Base-by-base conservation (phyloP, 2,329 filamentous ascomycete genomes). In the Sphaerulina musiva region DNA sequence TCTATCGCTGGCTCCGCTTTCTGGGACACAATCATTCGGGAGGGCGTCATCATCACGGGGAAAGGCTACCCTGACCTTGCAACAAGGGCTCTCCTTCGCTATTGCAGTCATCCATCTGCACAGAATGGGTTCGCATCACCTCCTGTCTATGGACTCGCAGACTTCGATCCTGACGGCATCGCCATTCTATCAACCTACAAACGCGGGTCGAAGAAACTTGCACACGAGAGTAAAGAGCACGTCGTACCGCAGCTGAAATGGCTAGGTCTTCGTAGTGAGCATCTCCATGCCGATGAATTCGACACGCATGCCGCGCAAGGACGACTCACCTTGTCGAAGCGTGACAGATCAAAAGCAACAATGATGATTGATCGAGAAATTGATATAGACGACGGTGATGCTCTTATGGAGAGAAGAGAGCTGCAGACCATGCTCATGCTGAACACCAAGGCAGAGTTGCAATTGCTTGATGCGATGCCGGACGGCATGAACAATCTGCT, bases 31-130 rank as follows among this genome's bases (percentile, higher is more conserved):
- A 29, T 71, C 2, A 73, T 74, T 1, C 78, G 79, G 0, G 72
- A 75, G n/a, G 85, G 86, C 0, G 71, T 88, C n/a, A 67, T 89
- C 0, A 63, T 91, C 20, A 91, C 87, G 3, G 88, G 83, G 0
- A 93, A 91, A 74, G 89, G 89, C 1, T 93, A 89, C 64, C 87
- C 89, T 0, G 89, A 93, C 62, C 73, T 92, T 46, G 77, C 79
- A 1, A 89, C 87, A 0, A 76, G 86, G 6, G 76, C 77, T 12
- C 84, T 92, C 50, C 71, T 92, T 1, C 75, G 77, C 41, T 67
- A 74, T 10, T 51, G 89, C 1, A 76, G 79, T 38, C 67, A 62
- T 0, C 69, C 68, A 7, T 73, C 72, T 17, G 78, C 80, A 0
- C 65, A 69, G 0, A 69, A 86, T 20, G 62, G 60, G 38, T 68